These are phyloP conservation scores for Paramyrothecium sp. DNA, from an alignment of 2,329 filamentous ascomycete genomes.

Conservation along the genomic window DNA sequence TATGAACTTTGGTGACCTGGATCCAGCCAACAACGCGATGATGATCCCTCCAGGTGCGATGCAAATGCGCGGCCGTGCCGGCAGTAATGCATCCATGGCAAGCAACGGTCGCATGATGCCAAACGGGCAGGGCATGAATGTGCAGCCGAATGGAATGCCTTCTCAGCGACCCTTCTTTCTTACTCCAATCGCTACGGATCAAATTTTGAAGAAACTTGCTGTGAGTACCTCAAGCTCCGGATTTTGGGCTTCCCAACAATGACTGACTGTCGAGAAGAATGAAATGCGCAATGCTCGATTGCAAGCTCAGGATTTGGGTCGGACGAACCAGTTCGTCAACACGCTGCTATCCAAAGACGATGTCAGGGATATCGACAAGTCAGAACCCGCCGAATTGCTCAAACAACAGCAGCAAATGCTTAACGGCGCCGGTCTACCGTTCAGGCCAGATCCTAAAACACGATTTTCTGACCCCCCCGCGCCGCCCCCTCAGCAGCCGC, in stretches of 20 bases:
- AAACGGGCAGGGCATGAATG: constrained; percentile 42
- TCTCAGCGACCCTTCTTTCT: constrained; percentile 84
- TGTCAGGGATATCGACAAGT: constrained; percentile 56
- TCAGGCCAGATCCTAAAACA: constrained; percentile 73
- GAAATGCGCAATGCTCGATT: constrained; percentile 90
- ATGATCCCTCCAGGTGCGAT: constrained; percentile 69
- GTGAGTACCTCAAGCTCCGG: constrained; percentile 20
- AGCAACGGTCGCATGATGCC: constrained; percentile 62
- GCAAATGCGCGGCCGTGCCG: constrained; percentile 68
- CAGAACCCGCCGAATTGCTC: constrained; percentile 43
- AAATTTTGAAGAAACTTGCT: constrained; percentile 71
- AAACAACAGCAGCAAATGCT: constrained; percentile 46
- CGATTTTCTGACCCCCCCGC: constrained; percentile 92
- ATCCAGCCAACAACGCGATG: constrained; percentile 73
- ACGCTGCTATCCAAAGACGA: constrained; percentile 72
- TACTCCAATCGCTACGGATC: constrained; percentile 87
- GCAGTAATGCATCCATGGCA: constrained; percentile 63
- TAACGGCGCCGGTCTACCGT: constrained; percentile 51
- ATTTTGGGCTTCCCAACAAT: background rate
- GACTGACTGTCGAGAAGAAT: constrained; percentile 50
- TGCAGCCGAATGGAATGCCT: constrained; percentile 57
- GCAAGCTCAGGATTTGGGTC: constrained; percentile 80
- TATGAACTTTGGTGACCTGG: constrained; percentile 88
- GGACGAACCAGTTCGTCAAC: constrained; percentile 79
- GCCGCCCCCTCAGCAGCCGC: constrained; percentile 86